Conservation (phyloP, 83 land plant genomes). For the Picea abies region DNA sequence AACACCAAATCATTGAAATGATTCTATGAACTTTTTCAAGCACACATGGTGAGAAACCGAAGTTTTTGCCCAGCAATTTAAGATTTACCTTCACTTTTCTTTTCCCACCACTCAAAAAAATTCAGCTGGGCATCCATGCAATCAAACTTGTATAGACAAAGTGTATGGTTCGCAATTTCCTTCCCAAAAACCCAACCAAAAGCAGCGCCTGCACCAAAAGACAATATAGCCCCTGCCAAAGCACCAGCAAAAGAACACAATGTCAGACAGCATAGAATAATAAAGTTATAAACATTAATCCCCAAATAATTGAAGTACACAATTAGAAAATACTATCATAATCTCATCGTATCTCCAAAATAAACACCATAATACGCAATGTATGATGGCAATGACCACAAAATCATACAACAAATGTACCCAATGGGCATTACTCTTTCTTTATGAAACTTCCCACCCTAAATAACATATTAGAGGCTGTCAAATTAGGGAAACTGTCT, state of each 20-base stretch:
- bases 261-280: background rate
- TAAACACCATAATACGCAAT: no score
- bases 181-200: slow-evolving; percentile 63
- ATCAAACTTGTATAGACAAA: slow-evolving; percentile 72
- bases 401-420: slow-evolving; percentile 2
- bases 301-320: background rate
- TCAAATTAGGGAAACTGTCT: no score
- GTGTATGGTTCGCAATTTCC: slow-evolving; percentile 64
- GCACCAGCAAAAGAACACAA: background rate
- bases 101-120: slow-evolving; percentile 77
- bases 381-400: background rate
- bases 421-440: background rate
- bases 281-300: background rate
- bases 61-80: background rate
- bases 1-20: no score
- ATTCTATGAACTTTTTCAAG: no score
- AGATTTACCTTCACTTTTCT: slow-evolving; percentile 31
- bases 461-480: no score
- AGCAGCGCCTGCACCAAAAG: slow-evolving; percentile 68
- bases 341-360: background rate
- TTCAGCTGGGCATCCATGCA: slow-evolving; percentile 67
- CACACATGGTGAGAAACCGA: no score
- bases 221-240: slow-evolving; percentile 55
- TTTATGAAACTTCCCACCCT: background rate
- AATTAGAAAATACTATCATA: no score